Evolutionary conservation across 1,284 basidiomycete genomes (phyloP), one percentile per base, ranked within the genome.

Genomic region (Kalmanozyma brasiliensis): DNA sequence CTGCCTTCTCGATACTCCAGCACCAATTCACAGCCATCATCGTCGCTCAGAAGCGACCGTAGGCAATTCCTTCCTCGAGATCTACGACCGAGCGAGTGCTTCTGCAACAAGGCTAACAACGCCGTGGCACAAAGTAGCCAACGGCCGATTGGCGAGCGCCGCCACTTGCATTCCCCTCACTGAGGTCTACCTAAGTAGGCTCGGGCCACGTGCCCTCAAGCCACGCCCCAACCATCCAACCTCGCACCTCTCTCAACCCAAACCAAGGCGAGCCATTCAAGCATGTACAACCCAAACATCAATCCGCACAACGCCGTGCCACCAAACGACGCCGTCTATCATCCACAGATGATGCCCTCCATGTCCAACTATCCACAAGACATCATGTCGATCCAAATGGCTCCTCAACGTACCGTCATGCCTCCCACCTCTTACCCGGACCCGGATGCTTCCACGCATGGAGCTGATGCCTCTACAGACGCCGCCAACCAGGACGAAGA

Each of bases 401-500:
- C 44, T 10, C 33, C 29, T 23, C 47, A 49, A 20, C 60, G 52
- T 32, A 4, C 23, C 9, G 33, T 22, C 10, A 20, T 46, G 23
- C 29, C 62, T 17, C 19, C 42, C 9, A 16, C 46, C 13, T 65
- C n/a, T n/a, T n/a, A 42, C 24, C 38, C 51, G 3, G 48, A 52
- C 30, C 46, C 38, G 2, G 63, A 66, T 37, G n/a, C 44, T 19
- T 52, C 57, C 8, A 14, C 48, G 1, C 43, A 49, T 11, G 32
- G 32, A n/a, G 59, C 55, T 11, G 59, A 61, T 29, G 34, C 40
- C n/a, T 66, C 56, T 10, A 29, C 52, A 3, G 63, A 60, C 16
- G 44, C 34, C 14, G 36, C 48, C 16, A 56, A 67, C 14, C 37
- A 66, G 2, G 66, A 74, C 7, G 74, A 75, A n/a, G 75, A 76